These are phyloP conservation scores for Ganoderma meredithae DNA, from an alignment of 1,284 basidiomycete species.

Conservation along the genomic window DNA sequence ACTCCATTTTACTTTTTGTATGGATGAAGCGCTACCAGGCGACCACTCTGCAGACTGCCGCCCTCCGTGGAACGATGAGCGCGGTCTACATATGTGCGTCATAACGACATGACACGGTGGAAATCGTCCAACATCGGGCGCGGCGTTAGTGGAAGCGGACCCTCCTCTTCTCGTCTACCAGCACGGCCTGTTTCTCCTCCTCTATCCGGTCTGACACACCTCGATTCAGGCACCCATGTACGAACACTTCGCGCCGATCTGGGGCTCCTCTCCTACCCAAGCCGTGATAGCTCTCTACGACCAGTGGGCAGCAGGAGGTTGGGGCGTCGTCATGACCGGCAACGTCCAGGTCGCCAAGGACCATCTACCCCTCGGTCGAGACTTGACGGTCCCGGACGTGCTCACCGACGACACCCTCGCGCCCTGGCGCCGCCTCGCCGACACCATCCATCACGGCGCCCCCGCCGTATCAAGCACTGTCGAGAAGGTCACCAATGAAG, in stretches of 20 bases:
- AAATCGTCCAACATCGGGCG: no score
- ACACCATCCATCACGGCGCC: slow-evolving; percentile 53
- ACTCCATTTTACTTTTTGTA: no score
- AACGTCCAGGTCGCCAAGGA: slow-evolving; percentile 81
- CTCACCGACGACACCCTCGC: slow-evolving; percentile 51
- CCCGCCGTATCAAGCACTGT: slow-evolving; percentile 9
- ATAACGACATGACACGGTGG: no score
- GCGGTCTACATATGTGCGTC: no score
- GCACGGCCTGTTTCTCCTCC: neutral
- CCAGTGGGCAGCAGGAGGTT: slow-evolving; percentile 79
- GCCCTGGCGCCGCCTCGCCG: slow-evolving; percentile 62
- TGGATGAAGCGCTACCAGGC: no score
- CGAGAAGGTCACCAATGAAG: neutral
- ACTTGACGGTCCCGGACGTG: slow-evolving; percentile 68
- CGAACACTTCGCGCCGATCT: slow-evolving; percentile 76
- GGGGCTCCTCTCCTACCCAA: slow-evolving; percentile 77
- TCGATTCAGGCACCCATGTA: slow-evolving; percentile 78
- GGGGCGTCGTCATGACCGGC: slow-evolving; percentile 93
- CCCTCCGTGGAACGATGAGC: no score
- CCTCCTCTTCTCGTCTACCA: no score
- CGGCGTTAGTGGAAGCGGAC: no score
- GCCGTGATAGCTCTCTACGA: slow-evolving; percentile 75
- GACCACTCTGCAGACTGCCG: no score
- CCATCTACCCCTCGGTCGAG: slow-evolving; percentile 85
- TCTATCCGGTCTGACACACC: slow-evolving; percentile 13